These are phyloP conservation scores for Hagleromyces aurorensis DNA, from an alignment of 805 yeast species.

Conservation along the genomic window DNA sequence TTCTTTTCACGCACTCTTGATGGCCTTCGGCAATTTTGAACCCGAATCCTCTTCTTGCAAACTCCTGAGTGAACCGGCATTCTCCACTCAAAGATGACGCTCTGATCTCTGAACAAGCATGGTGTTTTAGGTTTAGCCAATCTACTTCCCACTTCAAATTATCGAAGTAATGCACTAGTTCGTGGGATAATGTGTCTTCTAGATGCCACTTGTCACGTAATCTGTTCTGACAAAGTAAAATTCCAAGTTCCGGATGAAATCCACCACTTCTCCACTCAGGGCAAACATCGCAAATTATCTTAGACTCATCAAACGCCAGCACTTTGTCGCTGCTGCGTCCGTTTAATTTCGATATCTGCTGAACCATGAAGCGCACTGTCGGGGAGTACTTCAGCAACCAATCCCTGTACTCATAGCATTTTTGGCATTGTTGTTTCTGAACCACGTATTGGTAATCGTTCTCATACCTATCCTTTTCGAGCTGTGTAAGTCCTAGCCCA, in stretches of 20 bases:
- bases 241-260: conserved; percentile 83
- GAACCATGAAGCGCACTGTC: conserved; percentile 76
- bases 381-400: conserved; percentile 82
- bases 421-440: conserved; percentile 47
- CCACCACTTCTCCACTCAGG: conserved; percentile 86
- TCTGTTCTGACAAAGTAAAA: conserved; percentile 80
- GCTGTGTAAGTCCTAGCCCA: conserved; percentile 52
- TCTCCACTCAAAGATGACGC: conserved; percentile 93
- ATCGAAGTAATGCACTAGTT: conserved; percentile 89
- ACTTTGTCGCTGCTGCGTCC: conserved; percentile 9
- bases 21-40: conserved; percentile 68
- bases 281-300: conserved; percentile 69
- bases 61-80: conserved; percentile 84
- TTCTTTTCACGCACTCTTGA: conserved; percentile 82
- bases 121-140: conserved; percentile 79
- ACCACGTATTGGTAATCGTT: conserved; percentile 40
- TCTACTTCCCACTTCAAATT: conserved; percentile 81
- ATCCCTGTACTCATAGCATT: conserved; percentile 67
- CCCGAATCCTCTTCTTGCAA: conserved; percentile 37
- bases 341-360: conserved; percentile 61
- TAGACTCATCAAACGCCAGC: conserved; percentile 23
- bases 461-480: conserved; percentile 50
- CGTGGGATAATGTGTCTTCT: conserved; percentile 90
- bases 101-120: conserved; percentile 94
- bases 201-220: conserved; percentile 66